Conservation (phyloP, 2,329 filamentous ascomycete genomes). For the Ilyonectria mors-panacis region DNA sequence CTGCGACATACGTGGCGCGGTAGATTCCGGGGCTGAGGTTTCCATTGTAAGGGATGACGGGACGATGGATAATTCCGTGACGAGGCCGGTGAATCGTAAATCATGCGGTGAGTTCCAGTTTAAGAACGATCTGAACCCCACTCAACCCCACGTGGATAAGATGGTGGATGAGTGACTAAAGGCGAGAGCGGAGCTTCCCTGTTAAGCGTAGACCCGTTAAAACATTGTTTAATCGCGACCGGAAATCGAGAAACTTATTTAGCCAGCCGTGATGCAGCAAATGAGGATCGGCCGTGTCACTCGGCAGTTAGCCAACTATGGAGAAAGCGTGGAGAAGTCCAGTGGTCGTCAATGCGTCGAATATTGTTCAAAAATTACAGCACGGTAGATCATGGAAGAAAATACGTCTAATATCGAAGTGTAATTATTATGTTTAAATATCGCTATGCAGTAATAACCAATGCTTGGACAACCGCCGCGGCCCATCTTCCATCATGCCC, state of each 20-base stretch:
- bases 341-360: too few relatives aligned
- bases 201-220: neutral
- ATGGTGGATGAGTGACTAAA: neutral
- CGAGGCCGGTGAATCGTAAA: neutral
- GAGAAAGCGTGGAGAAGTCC: too few relatives aligned
- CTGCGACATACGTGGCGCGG: neutral
- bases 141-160: neutral
- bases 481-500: neutral
- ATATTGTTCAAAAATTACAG: neutral
- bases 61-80: neutral
- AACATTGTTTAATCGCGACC: too few relatives aligned
- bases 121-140: neutral
- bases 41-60: constrained; percentile 1
- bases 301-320: too few relatives aligned
- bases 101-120: neutral
- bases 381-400: neutral
- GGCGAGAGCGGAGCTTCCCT: neutral
- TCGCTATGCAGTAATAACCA: neutral
- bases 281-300: too few relatives aligned
- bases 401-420: neutral
- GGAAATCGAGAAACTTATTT: too few relatives aligned
- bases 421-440: neutral
- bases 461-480: neutral
- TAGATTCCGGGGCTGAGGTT: neutral
- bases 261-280: too few relatives aligned